phyloP scores from a whole-genome alignment of 106 monocot genomes.

The Narthecium ossifragum region DNA sequence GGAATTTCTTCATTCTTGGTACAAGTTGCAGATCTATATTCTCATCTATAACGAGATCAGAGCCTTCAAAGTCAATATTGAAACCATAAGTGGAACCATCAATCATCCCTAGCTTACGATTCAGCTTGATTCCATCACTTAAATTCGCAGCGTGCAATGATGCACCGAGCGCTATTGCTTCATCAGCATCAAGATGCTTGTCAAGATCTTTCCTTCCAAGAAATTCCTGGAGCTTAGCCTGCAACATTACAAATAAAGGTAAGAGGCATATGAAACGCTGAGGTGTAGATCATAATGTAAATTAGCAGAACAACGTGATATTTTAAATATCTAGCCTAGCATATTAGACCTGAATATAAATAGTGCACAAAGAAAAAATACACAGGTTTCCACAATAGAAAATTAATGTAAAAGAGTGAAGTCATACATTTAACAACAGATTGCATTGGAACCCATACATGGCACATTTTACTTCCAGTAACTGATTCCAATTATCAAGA shows the following conservation, averaged over 20 bases:
- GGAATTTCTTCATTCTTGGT: slow-evolving; percentile 89
- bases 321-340: too few relatives aligned
- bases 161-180: slow-evolving; percentile 96
- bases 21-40: slow-evolving; percentile 60
- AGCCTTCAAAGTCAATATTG: slow-evolving; percentile 51
- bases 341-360: too few relatives aligned
- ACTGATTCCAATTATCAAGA: too few relatives aligned
- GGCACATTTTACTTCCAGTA: too few relatives aligned
- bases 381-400: too few relatives aligned
- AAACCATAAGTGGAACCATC: slow-evolving; percentile 95
- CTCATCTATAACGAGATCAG: slow-evolving; percentile 64
- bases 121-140: slow-evolving; percentile 98
- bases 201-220: slow-evolving; percentile 72
- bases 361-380: too few relatives aligned
- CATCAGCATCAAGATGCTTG: slow-evolving; percentile 98
- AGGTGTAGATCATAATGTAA: too few relatives aligned
- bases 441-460: too few relatives aligned
- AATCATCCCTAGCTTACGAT: slow-evolving; percentile 93
- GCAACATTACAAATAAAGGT: slow-evolving; percentile 3
- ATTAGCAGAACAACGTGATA: too few relatives aligned
- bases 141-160: slow-evolving; percentile 96
- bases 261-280: background rate
- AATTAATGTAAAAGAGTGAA: too few relatives aligned
- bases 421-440: too few relatives aligned
- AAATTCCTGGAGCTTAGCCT: slow-evolving; percentile 94